These are phyloP conservation scores for Podila epicladia DNA, from an alignment of 192 early-diverging fungal genomes.

Conservation along the genomic window DNA sequence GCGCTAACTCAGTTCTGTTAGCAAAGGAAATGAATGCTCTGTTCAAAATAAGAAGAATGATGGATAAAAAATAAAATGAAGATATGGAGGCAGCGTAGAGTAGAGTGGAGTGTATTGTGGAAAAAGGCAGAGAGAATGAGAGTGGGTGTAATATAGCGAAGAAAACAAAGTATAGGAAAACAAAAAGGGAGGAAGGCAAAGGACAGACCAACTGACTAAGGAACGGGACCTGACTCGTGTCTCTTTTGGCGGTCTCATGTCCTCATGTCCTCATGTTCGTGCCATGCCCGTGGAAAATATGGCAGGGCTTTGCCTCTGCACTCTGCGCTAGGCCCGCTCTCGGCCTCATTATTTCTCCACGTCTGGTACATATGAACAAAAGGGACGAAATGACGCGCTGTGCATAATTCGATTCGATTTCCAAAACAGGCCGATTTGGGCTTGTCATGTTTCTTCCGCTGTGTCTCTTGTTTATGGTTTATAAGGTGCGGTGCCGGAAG, in stretches of 20 bases:
- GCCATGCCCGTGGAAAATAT: not conserved
- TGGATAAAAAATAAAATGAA: not conserved
- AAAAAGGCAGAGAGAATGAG: not conserved
- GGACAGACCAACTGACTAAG: not conserved
- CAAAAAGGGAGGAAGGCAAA: not conserved
- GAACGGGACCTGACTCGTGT: slow-evolving; percentile 3
- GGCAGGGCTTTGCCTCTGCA: no score
- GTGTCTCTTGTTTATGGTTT: not conserved
- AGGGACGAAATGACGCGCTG: no score
- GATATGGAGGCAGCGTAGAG: not conserved
- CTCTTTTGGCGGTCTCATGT: not conserved
- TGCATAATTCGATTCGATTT: no score
- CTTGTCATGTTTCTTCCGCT: no score
- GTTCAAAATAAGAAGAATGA: no score
- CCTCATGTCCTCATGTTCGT: not conserved
- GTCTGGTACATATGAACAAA: no score
- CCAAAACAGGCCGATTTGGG: not conserved
- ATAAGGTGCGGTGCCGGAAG: not conserved
- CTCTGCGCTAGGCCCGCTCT: no score
- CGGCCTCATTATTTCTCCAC: no score
- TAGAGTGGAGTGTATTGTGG: not conserved
- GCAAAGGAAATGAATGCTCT: not conserved
- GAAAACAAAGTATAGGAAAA: not conserved
- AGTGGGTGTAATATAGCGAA: not conserved
- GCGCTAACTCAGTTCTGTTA: not conserved